Percentiles rank a stretch among this genome's conserved stretches.
phyloP scores from a whole-genome alignment of 768 basidiomycete species.

The Pholiota molesta region DNA sequence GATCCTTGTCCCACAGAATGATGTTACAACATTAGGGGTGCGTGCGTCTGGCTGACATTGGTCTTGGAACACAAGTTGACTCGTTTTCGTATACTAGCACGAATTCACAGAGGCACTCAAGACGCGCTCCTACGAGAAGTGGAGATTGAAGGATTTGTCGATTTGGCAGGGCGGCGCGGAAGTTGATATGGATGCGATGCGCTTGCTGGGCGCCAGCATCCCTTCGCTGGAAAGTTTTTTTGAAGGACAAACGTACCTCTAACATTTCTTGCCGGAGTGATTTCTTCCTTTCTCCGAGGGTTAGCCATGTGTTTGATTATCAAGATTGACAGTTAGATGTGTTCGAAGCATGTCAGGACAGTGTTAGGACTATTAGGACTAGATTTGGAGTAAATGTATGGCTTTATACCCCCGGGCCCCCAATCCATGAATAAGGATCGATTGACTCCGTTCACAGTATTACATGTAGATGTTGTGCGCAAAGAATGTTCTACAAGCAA shows the following conservation, averaged over 20 bases:
- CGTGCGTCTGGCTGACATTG: too few relatives aligned
- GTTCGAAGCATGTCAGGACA: too few relatives aligned
- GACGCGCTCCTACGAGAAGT: background rate
- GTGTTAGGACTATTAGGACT: too few relatives aligned
- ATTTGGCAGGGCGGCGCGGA: constrained; percentile 8
- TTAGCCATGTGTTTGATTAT: background rate
- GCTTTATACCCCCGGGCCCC: too few relatives aligned
- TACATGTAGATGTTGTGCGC: too few relatives aligned
- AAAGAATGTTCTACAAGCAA: too few relatives aligned
- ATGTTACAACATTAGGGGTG: background rate
- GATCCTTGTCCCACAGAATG: background rate
- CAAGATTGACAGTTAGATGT: background rate
- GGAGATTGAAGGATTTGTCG: background rate
- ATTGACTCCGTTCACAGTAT: too few relatives aligned
- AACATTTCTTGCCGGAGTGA: background rate
- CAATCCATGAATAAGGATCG: too few relatives aligned
- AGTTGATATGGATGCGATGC: constrained; percentile 34
- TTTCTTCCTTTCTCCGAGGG: background rate
- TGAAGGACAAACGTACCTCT: constrained; percentile 16
- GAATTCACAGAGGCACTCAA: background rate
- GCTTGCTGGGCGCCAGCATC: constrained; percentile 30
- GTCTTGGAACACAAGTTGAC: background rate
- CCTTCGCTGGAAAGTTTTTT: constrained; percentile 39
- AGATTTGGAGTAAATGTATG: too few relatives aligned
- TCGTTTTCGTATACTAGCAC: background rate